Evolutionary conservation across 352 stramenopile genomes (phyloP), one percentile per base, ranked within the genome.

Genomic region (Globisporangium irregulare): DNA sequence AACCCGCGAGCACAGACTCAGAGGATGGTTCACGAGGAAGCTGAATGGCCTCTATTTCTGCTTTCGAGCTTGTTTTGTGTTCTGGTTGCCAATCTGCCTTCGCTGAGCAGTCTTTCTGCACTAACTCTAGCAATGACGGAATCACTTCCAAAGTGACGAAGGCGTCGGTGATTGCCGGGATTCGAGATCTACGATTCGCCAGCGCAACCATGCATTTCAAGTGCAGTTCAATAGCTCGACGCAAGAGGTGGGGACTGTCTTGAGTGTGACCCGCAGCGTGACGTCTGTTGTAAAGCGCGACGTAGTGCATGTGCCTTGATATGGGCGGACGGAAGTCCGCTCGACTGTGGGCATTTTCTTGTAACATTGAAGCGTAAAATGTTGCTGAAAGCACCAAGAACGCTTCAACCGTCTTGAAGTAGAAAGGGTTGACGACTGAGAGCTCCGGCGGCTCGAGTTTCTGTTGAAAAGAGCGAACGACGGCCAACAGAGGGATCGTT

Each of bases 171-270:
- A 87, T 79, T 22, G 24, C 55, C 14, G 75, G 59, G 9, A 72
- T 60, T 4, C 70, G 62, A 10, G 68, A 63, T 29, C 77, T 72
- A 34, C 75, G 75, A 53, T 64, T 80, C 15, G 62, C 75, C 24
- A 87, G 67, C 4, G 73, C 64, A 9, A 91, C 64, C 10, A 80
- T 38, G 43, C 79, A 87, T 50, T 70, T 59, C 0, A 88, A 56
- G 20, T 83, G 68, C n/a, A 82, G 29, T n/a, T 72, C 74, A 12
- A 78, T 43, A 4, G 74, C 61, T 25, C 64, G 73, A 54, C 41
- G 57, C 22, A 78, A 34, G 29, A 70, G 68, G 10, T 55, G 24
- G 1, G 10, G 15, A 6, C 73, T 73, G 27, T 80, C 72, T 55
- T 75, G 63, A 4, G 14, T 50, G 18, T 32, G 25, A 27, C 69